These are phyloP conservation scores for Populus hybrid DNA, from an alignment of 441 rosid genomes.

Conservation along the genomic window DNA sequence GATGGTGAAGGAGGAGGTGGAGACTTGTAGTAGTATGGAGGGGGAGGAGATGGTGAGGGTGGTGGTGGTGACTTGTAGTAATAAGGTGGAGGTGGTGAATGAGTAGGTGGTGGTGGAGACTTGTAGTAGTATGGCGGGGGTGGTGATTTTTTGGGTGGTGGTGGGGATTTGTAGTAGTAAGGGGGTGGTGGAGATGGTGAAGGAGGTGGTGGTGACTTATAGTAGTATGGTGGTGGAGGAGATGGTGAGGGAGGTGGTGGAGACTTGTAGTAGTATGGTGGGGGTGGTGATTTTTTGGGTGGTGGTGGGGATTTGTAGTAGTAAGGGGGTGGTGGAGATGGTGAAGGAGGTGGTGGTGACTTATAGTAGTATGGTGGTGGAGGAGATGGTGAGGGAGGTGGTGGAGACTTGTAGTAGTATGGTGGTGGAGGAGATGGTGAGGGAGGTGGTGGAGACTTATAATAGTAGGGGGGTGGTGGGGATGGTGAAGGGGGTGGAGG, in stretches of 20 bases:
- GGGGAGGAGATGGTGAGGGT: conserved; percentile 23
- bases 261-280: conserved; percentile 42
- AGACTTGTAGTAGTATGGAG: conserved; percentile 32
- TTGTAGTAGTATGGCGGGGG: conserved; percentile 17
- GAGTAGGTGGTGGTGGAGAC: conserved; percentile 27
- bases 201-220: conserved; percentile 24
- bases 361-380: conserved; percentile 48
- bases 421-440: conserved; percentile 36
- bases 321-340: conserved; percentile 25
- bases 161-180: conserved; percentile 52
- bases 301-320: conserved; percentile 45
- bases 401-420: conserved; percentile 36
- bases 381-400: conserved; percentile 33
- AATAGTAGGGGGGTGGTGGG: conserved; percentile 31
- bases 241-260: conserved; percentile 60
- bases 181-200: conserved; percentile 35
- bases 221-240: conserved; percentile 11
- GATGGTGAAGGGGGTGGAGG: conserved; percentile 40
- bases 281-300: conserved; percentile 31
- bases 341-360: conserved; percentile 41
- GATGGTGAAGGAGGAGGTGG: conserved; percentile 29
- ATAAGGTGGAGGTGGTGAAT: conserved; percentile 21
- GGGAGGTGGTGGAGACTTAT: conserved; percentile 18
- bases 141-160: conserved; percentile 54
- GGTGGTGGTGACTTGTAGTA: conserved; percentile 58